A percentile compares a stretch with the other conserved stretches of the same genome.
Evolutionary conservation across 1,284 basidiomycete genomes (phyloP).

Genomic region (Ganoderma lucidum): DNA sequence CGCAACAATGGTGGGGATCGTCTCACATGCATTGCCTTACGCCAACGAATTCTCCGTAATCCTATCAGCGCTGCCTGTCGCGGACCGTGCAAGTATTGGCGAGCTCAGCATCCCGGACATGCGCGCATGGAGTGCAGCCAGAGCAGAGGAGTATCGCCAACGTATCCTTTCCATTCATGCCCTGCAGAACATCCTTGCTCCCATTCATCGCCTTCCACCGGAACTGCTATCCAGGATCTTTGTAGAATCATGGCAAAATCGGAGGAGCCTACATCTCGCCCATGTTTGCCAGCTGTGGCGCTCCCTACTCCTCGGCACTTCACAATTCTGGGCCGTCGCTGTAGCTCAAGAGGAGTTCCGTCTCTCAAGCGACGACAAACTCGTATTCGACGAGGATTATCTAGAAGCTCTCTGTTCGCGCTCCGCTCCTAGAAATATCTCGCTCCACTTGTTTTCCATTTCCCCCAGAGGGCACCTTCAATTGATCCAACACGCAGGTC

Average conservation of each 20-base stretch:
- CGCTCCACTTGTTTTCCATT: background rate
- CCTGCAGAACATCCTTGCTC: background rate
- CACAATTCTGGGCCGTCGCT: background rate
- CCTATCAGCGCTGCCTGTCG: no score
- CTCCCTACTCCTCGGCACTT: background rate
- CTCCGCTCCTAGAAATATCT: background rate
- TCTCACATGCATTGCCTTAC: no score
- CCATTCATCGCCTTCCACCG: background rate
- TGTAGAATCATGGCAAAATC: background rate
- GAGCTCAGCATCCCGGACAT: no score
- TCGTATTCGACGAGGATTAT: background rate
- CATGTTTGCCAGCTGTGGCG: background rate
- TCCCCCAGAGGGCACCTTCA: background rate
- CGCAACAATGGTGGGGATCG: background rate
- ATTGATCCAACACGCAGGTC: background rate
- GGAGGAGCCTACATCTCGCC: background rate
- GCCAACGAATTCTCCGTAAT: no score
- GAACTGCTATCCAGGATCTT: background rate
- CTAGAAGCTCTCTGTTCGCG: background rate
- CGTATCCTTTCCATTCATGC: background rate
- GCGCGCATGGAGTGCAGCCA: no score
- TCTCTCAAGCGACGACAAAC: background rate
- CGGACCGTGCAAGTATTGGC: no score
- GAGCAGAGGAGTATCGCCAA: no score
- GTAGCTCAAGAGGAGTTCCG: background rate